These are phyloP conservation scores for Dendrothele bispora DNA, from an alignment of 768 basidiomycete species.

Conservation along the genomic window DNA sequence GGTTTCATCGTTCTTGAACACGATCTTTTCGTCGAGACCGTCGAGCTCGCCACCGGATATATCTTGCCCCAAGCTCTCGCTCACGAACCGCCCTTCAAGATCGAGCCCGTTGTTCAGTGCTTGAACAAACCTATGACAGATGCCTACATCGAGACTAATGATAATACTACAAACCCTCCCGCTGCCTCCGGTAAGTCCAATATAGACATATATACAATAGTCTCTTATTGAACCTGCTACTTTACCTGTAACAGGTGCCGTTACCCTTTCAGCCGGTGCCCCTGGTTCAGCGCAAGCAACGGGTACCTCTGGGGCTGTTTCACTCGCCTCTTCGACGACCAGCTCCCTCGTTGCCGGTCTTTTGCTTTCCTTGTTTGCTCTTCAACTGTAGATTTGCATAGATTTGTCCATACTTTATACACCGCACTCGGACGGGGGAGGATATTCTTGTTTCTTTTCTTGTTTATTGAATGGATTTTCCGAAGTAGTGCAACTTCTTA, in stretches of 20 bases:
- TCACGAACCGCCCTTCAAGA: slow-evolving; percentile 59
- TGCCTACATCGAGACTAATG: slow-evolving; percentile 82
- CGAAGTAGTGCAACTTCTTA: too few species aligned
- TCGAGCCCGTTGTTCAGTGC: slow-evolving; percentile 73
- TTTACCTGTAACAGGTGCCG: slow-evolving; percentile 42
- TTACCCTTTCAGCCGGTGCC: slow-evolving; percentile 32
- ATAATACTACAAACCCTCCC: slow-evolving; percentile 65
- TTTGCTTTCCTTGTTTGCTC: background rate
- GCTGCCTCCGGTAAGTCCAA: slow-evolving; percentile 53
- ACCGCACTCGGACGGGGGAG: too few species aligned
- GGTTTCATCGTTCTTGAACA: slow-evolving; percentile 92
- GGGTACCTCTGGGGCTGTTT: background rate
- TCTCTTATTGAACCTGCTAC: slow-evolving; percentile 59
- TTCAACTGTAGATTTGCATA: background rate
- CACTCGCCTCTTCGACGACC: background rate
- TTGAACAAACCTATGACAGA: slow-evolving; percentile 54
- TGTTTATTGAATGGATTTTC: too few species aligned
- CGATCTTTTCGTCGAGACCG: slow-evolving; percentile 82
- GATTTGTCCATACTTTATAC: background rate
- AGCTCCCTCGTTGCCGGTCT: background rate
- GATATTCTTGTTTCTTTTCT: background rate
- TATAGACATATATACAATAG: slow-evolving; percentile 54
- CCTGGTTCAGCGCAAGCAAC: slow-evolving; percentile 34
- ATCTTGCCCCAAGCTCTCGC: slow-evolving; percentile 80
- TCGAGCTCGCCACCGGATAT: slow-evolving; percentile 85